Conservation (phyloP, 768 basidiomycete genomes). For the Leccinum truebloodii region DNA sequence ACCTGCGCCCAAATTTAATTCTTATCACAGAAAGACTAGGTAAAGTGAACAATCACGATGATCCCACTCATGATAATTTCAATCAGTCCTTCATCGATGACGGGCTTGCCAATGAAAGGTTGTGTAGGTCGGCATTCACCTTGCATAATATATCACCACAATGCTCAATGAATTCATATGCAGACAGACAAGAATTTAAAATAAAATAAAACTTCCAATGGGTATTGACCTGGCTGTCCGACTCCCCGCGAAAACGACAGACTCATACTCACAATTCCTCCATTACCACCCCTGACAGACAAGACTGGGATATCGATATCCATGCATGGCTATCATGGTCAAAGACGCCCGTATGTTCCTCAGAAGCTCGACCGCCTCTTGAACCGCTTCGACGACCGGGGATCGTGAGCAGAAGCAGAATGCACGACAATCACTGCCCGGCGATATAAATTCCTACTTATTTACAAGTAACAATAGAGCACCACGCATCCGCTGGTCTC, state of each 20-base stretch:
- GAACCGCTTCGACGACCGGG: neutral
- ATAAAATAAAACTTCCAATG: neutral
- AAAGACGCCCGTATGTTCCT: neutral
- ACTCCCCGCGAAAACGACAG: neutral
- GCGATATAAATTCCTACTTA: neutral
- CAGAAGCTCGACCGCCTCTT: neutral
- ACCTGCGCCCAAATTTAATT: slow-evolving; percentile 22
- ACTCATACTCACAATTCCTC: neutral
- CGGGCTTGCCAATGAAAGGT: neutral
- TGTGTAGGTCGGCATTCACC: neutral
- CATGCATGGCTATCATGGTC: neutral
- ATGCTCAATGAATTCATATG: neutral
- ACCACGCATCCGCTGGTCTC: neutral
- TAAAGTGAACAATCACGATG: slow-evolving; percentile 18
- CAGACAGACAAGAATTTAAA: neutral
- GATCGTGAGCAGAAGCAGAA: neutral
- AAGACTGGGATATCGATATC: neutral
- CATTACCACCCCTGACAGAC: neutral
- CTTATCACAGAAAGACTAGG: slow-evolving; percentile 13
- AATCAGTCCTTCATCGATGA: neutral
- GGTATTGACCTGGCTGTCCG: neutral
- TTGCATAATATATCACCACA: neutral
- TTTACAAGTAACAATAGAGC: neutral
- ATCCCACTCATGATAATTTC: neutral
- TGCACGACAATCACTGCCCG: neutral